Base-by-base conservation (phyloP, 1,139 yeast species). In the Suhomyces kunorum region DNA sequence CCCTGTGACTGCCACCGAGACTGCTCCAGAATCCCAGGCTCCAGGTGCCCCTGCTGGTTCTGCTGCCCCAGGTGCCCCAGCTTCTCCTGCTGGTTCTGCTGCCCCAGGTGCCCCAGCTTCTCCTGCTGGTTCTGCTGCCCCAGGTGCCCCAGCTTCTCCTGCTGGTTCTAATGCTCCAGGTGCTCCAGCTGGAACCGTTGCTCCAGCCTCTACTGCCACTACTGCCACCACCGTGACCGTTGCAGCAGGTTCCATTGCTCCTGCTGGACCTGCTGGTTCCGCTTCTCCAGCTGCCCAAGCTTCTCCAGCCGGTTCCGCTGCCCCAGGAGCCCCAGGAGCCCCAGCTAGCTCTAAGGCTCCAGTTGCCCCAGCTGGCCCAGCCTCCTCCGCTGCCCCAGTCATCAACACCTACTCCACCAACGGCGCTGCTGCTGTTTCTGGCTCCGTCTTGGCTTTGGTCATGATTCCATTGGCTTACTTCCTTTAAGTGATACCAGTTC, bases 381-480 rank as follows among this genome's bases (percentile, higher is more conserved):
- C 36, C 12, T 4, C 43, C 35, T 30, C 45, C 22, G 44, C 35
- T 27, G 37, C 46, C 15, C 39, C 54, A 9, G 26, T 45, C 34
- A 26, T 44, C 31, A 42, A 37, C 23, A 38, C 45, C 32, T 30
- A 41, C 14, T 30, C 32, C 27, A 8, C 23, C 24, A 40, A 43
- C 42, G 54, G 50, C 40, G 60, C 54, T 35, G 46, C 45, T 28
- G 44, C 44, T 25, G 42, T 43, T 23, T 52, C 49, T 28, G 50
- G 47, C 26, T 50, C 59, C 16, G 34, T 50, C 39, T 31, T 45
- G 18, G 59, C 58, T 28, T 28, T 52, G 39, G 47, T 49, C 28
- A 49, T 57, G 45, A 42, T 58, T 33, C 61, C 63, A 40, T 51
- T 57, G 47, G 63, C 59, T 36, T 54, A 54, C 55, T 48, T 58